Percentiles rank a stretch among this genome's conserved stretches.
phyloP scores from a whole-genome alignment of 306 rosid genomes.

The Cucumis hystrix region DNA sequence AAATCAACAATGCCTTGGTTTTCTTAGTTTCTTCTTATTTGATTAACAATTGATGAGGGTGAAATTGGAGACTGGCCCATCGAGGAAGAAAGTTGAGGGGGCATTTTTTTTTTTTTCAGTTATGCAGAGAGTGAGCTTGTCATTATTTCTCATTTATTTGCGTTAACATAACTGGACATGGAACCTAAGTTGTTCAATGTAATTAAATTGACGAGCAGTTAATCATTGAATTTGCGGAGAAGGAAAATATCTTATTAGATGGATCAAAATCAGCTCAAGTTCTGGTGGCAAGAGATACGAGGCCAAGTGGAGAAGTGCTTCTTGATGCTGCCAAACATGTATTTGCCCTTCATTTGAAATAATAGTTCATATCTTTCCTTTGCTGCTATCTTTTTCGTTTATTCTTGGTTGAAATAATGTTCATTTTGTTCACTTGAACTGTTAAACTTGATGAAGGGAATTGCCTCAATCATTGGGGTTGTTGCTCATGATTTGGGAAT shows the following conservation, averaged over 20 bases:
- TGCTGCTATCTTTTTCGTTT: not conserved
- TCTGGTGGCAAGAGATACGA: slow-evolving; percentile 82
- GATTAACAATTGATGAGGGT: not conserved
- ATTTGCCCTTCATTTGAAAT: not conserved
- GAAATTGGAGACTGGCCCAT: not conserved
- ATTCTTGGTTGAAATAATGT: not conserved
- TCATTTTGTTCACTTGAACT: not conserved
- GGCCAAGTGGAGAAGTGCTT: slow-evolving; percentile 76
- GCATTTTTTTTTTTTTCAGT: not conserved
- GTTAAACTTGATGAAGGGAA: slow-evolving; percentile 40
- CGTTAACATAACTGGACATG: not conserved
- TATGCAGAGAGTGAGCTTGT: not conserved
- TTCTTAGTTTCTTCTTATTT: not conserved
- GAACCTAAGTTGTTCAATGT: not conserved
- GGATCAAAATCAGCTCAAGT: slow-evolving; percentile 34
- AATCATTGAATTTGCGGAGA: slow-evolving; percentile 47
- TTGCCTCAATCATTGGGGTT: slow-evolving; percentile 54
- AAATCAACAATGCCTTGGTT: not conserved
- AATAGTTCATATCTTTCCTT: not conserved
- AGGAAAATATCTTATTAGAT: slow-evolving; percentile 37
- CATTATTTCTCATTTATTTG: not conserved
- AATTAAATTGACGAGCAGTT: slow-evolving; percentile 18
- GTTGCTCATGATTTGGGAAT: slow-evolving; percentile 59
- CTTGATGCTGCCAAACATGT: slow-evolving; percentile 80
- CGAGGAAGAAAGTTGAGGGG: not conserved